A percentile compares a stretch with the other conserved stretches of the same genome.
Evolutionary conservation across 2,329 filamentous ascomycete genomes (phyloP).

Genomic region (Hypomyces perniciosus): DNA sequence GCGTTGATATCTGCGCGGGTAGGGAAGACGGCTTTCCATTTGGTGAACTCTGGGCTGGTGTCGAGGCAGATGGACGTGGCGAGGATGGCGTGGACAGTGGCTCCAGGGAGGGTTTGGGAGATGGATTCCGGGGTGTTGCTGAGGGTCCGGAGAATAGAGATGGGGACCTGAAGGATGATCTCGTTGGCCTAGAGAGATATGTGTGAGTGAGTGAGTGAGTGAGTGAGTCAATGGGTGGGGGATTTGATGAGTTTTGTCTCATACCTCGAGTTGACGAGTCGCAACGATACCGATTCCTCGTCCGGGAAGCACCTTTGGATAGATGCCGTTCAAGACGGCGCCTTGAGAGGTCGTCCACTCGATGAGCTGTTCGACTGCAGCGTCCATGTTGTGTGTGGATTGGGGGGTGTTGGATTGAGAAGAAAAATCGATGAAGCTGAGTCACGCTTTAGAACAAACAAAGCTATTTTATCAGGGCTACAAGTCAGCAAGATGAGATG

Average conservation of each 20-base stretch:
- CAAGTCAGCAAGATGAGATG: too few species aligned
- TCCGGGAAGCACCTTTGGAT: constrained; percentile 60
- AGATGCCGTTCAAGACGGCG: constrained; percentile 61
- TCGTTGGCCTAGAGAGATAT: constrained; percentile 35
- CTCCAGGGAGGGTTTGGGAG: constrained; percentile 42
- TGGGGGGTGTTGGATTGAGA: neutral
- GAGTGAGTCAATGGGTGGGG: neutral
- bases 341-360: constrained; percentile 62
- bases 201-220: neutral
- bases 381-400: constrained; percentile 13
- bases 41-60: constrained; percentile 37
- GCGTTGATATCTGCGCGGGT: constrained; percentile 49
- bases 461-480: neutral
- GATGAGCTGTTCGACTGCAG: constrained; percentile 46
- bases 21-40: constrained; percentile 66
- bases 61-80: constrained; percentile 61
- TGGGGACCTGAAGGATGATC: constrained; percentile 59
- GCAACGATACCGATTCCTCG: constrained; percentile 75
- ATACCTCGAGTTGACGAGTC: constrained; percentile 58
- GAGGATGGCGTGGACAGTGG: constrained; percentile 63
- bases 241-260: neutral
- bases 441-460: neutral
- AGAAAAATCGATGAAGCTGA: neutral
- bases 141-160: constrained; percentile 57
- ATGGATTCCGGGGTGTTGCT: constrained; percentile 52